Conservation (phyloP, 2,329 filamentous ascomycete species). For the Alternaria gansuensis region DNA sequence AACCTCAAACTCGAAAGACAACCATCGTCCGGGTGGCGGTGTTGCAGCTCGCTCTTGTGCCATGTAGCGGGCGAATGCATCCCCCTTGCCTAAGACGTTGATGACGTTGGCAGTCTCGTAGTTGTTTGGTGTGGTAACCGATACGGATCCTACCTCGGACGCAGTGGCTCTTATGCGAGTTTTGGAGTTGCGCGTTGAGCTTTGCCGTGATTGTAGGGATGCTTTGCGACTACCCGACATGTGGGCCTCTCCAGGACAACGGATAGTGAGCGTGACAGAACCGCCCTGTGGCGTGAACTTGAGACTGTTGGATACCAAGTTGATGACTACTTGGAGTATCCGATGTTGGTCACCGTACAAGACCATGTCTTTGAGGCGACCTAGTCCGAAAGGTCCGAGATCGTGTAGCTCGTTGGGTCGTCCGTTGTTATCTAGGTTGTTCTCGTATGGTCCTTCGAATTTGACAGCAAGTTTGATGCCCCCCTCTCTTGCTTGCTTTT, state of each 20-base stretch:
- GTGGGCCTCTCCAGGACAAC: constrained; percentile 70
- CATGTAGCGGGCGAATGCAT: constrained; percentile 47
- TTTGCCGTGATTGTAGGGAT: constrained; percentile 56
- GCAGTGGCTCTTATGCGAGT: constrained; percentile 40
- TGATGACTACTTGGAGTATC: constrained; percentile 92
- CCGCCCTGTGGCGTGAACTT: constrained; percentile 87
- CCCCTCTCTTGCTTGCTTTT: constrained; percentile 85
- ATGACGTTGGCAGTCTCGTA: constrained; percentile 57
- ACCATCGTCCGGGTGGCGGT: constrained; percentile 69
- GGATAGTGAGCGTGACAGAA: constrained; percentile 77
- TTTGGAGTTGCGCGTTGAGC: constrained; percentile 51
- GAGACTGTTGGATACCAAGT: constrained; percentile 87
- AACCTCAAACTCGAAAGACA: constrained; percentile 86
- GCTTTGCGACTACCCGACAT: constrained; percentile 55
- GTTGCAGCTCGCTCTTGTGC: constrained; percentile 50
- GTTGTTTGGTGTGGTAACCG: constrained; percentile 38
- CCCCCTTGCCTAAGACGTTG: constrained; percentile 54
- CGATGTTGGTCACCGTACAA: constrained; percentile 93
- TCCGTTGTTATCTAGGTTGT: constrained; percentile 51
- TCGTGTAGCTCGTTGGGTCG: constrained; percentile 60
- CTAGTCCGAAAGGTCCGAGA: constrained; percentile 71
- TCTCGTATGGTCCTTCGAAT: constrained; percentile 66
- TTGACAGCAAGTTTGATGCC: constrained; percentile 76
- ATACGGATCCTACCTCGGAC: constrained; percentile 45
- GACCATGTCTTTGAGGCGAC: constrained; percentile 82